Percentiles rank a stretch among this genome's conserved stretches.
Conservation (phyloP, 495 filamentous ascomycete species). For the Penicillium longicatenatum region DNA sequence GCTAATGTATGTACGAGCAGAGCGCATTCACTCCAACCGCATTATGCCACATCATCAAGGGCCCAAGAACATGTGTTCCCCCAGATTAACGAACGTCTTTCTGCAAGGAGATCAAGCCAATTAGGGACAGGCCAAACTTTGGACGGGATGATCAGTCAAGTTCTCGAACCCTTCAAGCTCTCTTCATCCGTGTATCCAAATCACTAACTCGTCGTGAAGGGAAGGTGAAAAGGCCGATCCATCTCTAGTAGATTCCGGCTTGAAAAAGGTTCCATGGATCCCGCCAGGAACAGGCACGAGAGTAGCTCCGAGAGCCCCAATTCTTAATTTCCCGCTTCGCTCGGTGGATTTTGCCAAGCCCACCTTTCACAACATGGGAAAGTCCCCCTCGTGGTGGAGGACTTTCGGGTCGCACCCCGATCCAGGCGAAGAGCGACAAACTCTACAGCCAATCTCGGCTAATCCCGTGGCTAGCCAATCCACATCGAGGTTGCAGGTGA, state of each 20-base stretch:
- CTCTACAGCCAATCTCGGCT: constrained; percentile 17
- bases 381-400: constrained; percentile 3
- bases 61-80: constrained; percentile 2
- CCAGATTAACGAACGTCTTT: constrained; percentile 8
- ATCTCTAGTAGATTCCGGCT: constrained; percentile 1
- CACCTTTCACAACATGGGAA: not conserved
- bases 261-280: constrained; percentile 16
- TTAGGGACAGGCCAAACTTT: not conserved
- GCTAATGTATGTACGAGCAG: not conserved
- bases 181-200: not conserved
- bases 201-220: constrained; percentile 5
- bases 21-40: not conserved
- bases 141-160: constrained; percentile 10
- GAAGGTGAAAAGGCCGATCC: constrained; percentile 17
- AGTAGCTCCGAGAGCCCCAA: constrained; percentile 12
- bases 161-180: constrained; percentile 17
- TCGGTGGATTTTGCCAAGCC: constrained; percentile 6
- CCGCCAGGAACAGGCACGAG: constrained; percentile 20
- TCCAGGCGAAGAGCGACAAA: not conserved
- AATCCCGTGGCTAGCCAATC: constrained; percentile 17
- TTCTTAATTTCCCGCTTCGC: not conserved
- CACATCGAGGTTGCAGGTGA: constrained; percentile 5
- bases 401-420: constrained; percentile 15
- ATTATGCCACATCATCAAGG: not conserved
- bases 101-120: not conserved